Base-by-base conservation (phyloP, 2,329 filamentous ascomycete genomes). In the Trichoderma aggressivum region DNA sequence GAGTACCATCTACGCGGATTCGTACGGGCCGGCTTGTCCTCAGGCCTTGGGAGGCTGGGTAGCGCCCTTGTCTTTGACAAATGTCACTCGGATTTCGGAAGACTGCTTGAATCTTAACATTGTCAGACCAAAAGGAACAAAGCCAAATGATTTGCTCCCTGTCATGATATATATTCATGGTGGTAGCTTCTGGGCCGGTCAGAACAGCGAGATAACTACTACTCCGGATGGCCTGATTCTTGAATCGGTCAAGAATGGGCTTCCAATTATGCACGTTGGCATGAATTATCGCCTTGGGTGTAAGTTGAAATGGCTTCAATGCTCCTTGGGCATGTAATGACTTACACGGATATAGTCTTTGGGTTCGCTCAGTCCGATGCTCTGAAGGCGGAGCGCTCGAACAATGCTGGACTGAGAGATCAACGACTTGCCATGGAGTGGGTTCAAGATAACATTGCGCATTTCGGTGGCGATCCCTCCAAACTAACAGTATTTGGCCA, bases 361-460 rank as follows among this genome's bases (percentile, higher is more conserved):
- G 76, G 76, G 18, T 77, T 77, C 62, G 76, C 75, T 21, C 75
- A 76, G 26, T 76, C 76, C 2, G 68, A 73, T 43, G 73, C 74
- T 10, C 74, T 77, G 1, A 69, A 70, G 50, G 6, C 32, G 6
- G 73, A 75, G 32, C 71, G 72, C 18, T 76, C 75, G 4, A 71
- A 75, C 59, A 89, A 89, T 71, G 75, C 86, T 2, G 87, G 86
- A 1, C 76, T 89, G 7, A 80, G 83, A 6, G 87, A 90, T 74
- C 87, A 89, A 74, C 82, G 87, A 2, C 73, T 83, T 2, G 82
- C 81, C 1, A 74, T 84, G 1, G 76, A 80, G 58, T 84, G 83
- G 83, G 78, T 84, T 28, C 80, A 81, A 36, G 80, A 83, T 55
- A 84, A 75, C 74, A 84, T 88, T 28, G 81, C 75, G 10, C 77